A percentile compares a stretch with the other conserved stretches of the same genome.
Evolutionary conservation across 139 green algal genomes (phyloP).

Genomic region (Chlorokybus atmophyticus): DNA sequence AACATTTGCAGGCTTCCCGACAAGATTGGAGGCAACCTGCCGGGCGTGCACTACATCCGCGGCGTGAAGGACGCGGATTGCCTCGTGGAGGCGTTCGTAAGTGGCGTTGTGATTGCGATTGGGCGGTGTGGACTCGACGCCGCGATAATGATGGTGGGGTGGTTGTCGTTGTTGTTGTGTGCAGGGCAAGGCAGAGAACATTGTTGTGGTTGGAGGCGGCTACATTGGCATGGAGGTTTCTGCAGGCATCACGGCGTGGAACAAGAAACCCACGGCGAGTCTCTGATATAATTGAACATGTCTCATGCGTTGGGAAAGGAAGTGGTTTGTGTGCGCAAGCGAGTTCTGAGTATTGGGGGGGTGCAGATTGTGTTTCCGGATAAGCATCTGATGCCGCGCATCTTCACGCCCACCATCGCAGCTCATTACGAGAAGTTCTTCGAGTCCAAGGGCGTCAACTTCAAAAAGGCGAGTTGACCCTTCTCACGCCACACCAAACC

Average conservation of each 20-base stretch:
- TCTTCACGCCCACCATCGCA: constrained; percentile 61
- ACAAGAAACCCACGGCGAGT: constrained; percentile 46
- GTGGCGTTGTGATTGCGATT: too few relatives aligned
- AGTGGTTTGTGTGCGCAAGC: not conserved
- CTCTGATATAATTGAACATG: not conserved
- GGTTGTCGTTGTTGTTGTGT: too few relatives aligned
- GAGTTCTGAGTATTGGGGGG: not conserved
- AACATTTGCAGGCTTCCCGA: constrained; percentile 7
- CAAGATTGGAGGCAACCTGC: constrained; percentile 45
- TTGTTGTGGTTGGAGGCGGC: constrained; percentile 58
- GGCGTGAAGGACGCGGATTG: constrained; percentile 60
- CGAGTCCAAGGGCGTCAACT: constrained; percentile 20
- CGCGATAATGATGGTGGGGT: too few relatives aligned
- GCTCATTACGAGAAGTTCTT: constrained; percentile 46
- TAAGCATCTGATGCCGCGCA: constrained; percentile 47
- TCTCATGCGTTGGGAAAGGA: too few relatives aligned
- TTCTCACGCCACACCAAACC: too few relatives aligned
- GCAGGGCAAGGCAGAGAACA: constrained; percentile 7
- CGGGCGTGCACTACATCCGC: constrained; percentile 62
- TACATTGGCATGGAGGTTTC: constrained; percentile 79
- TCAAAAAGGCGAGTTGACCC: too few relatives aligned
- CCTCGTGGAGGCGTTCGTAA: constrained; percentile 45
- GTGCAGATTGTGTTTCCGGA: constrained; percentile 67
- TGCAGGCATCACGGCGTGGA: constrained; percentile 43
- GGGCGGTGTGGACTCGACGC: too few relatives aligned